phyloP scores from a whole-genome alignment of 257 asterid genomes.

The Datura wrightii region DNA sequence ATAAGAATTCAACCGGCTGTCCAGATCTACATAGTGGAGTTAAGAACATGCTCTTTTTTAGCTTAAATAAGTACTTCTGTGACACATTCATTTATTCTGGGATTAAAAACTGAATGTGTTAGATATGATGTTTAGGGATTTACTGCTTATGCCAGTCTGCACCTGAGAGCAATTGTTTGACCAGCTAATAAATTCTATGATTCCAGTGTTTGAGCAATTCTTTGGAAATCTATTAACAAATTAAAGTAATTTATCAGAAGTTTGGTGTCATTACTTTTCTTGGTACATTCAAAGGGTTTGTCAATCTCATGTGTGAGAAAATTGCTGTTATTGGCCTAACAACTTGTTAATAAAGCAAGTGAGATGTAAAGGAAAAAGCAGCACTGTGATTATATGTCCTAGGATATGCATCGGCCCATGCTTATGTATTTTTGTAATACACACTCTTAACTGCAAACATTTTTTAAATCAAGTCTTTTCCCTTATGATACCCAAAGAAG shows the following conservation, averaged over 20 bases:
- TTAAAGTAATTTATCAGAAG: constrained; percentile 3
- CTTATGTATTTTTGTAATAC: not conserved
- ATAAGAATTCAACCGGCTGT: not conserved
- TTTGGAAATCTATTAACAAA: not conserved
- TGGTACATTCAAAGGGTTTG: not conserved
- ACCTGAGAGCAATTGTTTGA: constrained; percentile 16
- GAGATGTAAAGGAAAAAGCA: not conserved
- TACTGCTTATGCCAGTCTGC: not conserved
- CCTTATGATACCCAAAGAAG: constrained; percentile 18
- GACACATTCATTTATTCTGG: not conserved
- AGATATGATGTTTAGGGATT: constrained; percentile 14
- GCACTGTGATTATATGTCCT: constrained; percentile 12
- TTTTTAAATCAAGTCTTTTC: not conserved
- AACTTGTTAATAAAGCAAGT: not conserved
- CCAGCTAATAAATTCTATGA: not conserved
- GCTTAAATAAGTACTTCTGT: not conserved
- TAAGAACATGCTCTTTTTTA: not conserved
- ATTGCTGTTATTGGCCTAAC: constrained; percentile 6
- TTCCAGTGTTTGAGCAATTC: constrained; percentile 1
- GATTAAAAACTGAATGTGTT: not conserved
- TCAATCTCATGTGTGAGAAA: not conserved
- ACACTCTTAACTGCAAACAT: not conserved
- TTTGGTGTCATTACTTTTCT: not conserved
- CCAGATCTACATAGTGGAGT: not conserved
- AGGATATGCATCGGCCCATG: not conserved